Percentiles rank a stretch among this genome's conserved stretches.
Evolutionary conservation across 208 protist species (phyloP).

Genomic region (Leishmania tarentolae): DNA sequence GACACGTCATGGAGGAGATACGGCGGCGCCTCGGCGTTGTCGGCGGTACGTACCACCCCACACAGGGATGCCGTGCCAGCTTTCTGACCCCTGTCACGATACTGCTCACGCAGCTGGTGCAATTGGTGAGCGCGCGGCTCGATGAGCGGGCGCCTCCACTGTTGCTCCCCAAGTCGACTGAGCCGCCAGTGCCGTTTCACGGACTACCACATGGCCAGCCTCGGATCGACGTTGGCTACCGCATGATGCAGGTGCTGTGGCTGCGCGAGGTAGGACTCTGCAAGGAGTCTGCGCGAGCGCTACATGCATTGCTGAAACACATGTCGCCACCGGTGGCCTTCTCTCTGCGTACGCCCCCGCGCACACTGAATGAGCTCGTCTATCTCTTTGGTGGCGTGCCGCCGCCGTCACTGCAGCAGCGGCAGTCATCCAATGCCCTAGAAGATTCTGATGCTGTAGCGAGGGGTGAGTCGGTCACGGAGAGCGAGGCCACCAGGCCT

Average conservation of each 20-base stretch:
- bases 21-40: slow-evolving; percentile 55
- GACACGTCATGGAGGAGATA: slow-evolving; percentile 53
- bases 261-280: slow-evolving; percentile 61
- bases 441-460: not conserved
- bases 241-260: slow-evolving; percentile 78
- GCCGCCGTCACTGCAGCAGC: not conserved
- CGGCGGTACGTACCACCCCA: slow-evolving; percentile 64
- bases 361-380: slow-evolving; percentile 52
- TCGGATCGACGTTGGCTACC: slow-evolving; percentile 47
- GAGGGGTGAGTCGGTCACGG: not conserved
- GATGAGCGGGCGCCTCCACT: slow-evolving; percentile 34
- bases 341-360: slow-evolving; percentile 31
- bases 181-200: slow-evolving; percentile 34
- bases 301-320: slow-evolving; percentile 19
- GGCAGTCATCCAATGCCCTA: not conserved
- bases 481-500: not conserved
- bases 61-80: slow-evolving; percentile 41
- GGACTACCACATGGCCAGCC: slow-evolving; percentile 46
- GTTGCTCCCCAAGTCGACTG: not conserved
- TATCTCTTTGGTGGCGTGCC: slow-evolving; percentile 40
- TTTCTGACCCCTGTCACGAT: slow-evolving; percentile 71
- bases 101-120: slow-evolving; percentile 65
- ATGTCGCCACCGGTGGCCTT: slow-evolving; percentile 36
- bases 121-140: slow-evolving; percentile 44
- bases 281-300: slow-evolving; percentile 31